These are phyloP conservation scores for Neonectria punicea DNA, from an alignment of 2,329 filamentous ascomycete species.

Conservation along the genomic window DNA sequence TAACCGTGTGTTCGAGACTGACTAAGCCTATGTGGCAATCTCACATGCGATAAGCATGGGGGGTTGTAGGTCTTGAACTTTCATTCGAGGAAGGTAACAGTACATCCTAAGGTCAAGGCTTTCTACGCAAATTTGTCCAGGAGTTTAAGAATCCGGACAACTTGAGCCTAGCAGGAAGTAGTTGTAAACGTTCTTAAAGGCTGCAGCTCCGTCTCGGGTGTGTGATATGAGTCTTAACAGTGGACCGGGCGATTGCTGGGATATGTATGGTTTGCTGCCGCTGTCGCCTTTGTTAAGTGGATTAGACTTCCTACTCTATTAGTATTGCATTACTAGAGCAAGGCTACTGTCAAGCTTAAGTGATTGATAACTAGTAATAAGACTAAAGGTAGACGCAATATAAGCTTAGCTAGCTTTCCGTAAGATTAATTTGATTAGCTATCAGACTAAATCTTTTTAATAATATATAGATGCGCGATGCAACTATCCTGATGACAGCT, in stretches of 20 bases:
- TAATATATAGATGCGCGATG: no score
- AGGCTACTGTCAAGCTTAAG: no score
- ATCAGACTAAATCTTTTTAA: no score
- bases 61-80: constrained; percentile 2
- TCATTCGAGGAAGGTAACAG: background rate
- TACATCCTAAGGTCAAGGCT: background rate
- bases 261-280: background rate
- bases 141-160: background rate
- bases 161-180: background rate
- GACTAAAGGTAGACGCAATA: no score
- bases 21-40: background rate
- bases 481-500: no score
- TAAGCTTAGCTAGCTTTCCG: no score
- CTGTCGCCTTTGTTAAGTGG: background rate
- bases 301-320: no score
- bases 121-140: constrained; percentile 1
- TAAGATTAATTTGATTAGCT: no score
- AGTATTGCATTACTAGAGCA: no score
- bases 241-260: background rate
- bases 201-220: background rate
- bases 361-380: no score
- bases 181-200: background rate
- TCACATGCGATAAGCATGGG: background rate
- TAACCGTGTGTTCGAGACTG: background rate
- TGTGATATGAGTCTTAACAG: background rate